phyloP scores from a whole-genome alignment of 306 rosid genomes.

The Mimosa bimucronata region DNA sequence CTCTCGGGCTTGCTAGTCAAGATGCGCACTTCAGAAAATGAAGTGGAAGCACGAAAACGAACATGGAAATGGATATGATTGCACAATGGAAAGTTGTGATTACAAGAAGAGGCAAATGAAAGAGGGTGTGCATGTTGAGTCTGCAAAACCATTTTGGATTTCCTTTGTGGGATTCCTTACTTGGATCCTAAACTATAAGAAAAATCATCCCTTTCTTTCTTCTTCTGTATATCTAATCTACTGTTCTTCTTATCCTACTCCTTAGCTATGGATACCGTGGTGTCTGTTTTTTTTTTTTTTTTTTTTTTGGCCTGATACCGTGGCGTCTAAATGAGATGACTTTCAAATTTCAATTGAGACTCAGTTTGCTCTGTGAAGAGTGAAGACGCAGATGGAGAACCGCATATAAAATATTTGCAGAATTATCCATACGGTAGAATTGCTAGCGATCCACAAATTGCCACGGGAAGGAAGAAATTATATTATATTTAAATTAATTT shows the following conservation, averaged over 20 bases:
- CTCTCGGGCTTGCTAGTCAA: conserved; percentile 35
- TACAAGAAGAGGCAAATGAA: conserved; percentile 26
- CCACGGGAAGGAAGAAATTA: conserved; percentile 38
- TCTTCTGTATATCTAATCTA: neutral
- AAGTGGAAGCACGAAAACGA: conserved; percentile 14
- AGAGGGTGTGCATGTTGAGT: conserved; percentile 43
- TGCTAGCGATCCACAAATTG: conserved; percentile 35
- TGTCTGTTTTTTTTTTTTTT: no score
- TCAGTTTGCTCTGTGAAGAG: neutral
- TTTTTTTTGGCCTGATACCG: no score
- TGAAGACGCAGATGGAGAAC: conserved; percentile 30
- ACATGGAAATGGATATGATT: conserved; percentile 33
- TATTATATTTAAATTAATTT: neutral
- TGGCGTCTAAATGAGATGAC: conserved; percentile 15
- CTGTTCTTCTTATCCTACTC: conserved; percentile 15
- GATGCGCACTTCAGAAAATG: conserved; percentile 36
- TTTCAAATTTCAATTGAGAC: neutral
- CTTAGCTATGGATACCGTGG: conserved; percentile 20
- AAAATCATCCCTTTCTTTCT: conserved; percentile 26
- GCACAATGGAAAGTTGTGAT: conserved; percentile 31
- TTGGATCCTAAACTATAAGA: conserved; percentile 25
- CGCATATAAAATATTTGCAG: conserved; percentile 20
- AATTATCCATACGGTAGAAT: conserved; percentile 42
- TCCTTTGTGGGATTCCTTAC: conserved; percentile 34
- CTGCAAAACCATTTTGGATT: conserved; percentile 41